phyloP scores from a whole-genome alignment of 768 basidiomycete genomes.

The Lentinula edodes region DNA sequence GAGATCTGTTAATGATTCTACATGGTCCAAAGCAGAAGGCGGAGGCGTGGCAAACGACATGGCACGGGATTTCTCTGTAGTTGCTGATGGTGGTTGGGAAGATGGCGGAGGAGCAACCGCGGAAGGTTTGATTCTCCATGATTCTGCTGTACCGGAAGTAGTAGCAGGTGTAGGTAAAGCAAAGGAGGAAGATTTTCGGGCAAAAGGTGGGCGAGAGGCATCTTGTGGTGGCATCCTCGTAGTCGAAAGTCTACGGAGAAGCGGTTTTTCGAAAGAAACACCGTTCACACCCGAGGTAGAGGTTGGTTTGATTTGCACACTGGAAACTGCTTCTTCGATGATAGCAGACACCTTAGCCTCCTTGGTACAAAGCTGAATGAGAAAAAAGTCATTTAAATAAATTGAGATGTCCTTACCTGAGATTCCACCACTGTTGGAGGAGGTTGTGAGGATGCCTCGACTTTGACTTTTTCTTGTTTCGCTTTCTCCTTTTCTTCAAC shows the following conservation, averaged over 20 bases:
- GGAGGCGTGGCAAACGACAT: constrained; percentile 28
- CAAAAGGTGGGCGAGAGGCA: constrained; percentile 20
- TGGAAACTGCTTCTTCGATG: not conserved
- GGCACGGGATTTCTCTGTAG: constrained; percentile 11
- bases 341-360: constrained; percentile 4
- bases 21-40: constrained; percentile 33
- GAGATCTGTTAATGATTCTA: constrained; percentile 48
- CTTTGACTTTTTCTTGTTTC: not conserved
- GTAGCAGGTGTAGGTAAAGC: constrained; percentile 9
- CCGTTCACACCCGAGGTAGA: not conserved
- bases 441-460: not conserved
- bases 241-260: constrained; percentile 14
- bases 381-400: not conserved
- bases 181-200: constrained; percentile 20
- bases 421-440: not conserved
- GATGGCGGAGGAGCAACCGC: constrained; percentile 26
- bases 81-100: constrained; percentile 15
- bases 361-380: constrained; percentile 2
- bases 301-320: not conserved
- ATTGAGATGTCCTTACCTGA: not conserved
- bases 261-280: not conserved
- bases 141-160: constrained; percentile 28
- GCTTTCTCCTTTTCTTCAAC: constrained; percentile 26
- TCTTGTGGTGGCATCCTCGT: constrained; percentile 22
- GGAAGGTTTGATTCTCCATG: constrained; percentile 60